phyloP scores from a whole-genome alignment of 345 rosid genomes.

The Linum tenue region DNA sequence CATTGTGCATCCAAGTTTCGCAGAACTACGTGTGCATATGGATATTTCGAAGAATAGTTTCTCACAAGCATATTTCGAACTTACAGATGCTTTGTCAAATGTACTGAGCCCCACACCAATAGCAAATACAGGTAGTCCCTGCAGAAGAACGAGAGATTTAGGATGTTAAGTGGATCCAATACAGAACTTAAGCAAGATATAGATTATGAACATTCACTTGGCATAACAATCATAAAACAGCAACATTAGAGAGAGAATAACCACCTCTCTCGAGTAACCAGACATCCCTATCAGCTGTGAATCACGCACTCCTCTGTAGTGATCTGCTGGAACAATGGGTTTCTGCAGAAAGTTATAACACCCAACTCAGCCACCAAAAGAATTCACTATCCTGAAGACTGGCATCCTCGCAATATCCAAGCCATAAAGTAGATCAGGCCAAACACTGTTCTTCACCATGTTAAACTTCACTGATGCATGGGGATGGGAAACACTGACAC shows the following conservation, averaged over 20 bases:
- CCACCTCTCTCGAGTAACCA: constrained; percentile 90
- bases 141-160: constrained; percentile 16
- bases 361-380: constrained; percentile 12
- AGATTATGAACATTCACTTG: neutral
- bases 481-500: neutral
- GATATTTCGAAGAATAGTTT: neutral
- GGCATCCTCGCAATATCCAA: neutral
- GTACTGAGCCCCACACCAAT: constrained; percentile 79
- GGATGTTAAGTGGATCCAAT: neutral
- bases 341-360: constrained; percentile 37
- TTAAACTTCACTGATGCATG: neutral
- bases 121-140: constrained; percentile 90
- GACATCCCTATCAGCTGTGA: constrained; percentile 92
- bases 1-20: neutral
- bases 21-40: neutral
- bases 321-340: constrained; percentile 71
- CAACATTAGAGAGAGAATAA: constrained; percentile 11
- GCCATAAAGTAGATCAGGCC: neutral
- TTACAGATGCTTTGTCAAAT: constrained; percentile 88
- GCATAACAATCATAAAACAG: neutral
- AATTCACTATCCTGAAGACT: neutral
- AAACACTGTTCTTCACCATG: neutral
- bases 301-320: constrained; percentile 68
- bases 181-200: neutral
- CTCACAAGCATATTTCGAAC: constrained; percentile 15